Base-by-base conservation (phyloP, 1,284 basidiomycete genomes). In the Pterulicium gracile region DNA sequence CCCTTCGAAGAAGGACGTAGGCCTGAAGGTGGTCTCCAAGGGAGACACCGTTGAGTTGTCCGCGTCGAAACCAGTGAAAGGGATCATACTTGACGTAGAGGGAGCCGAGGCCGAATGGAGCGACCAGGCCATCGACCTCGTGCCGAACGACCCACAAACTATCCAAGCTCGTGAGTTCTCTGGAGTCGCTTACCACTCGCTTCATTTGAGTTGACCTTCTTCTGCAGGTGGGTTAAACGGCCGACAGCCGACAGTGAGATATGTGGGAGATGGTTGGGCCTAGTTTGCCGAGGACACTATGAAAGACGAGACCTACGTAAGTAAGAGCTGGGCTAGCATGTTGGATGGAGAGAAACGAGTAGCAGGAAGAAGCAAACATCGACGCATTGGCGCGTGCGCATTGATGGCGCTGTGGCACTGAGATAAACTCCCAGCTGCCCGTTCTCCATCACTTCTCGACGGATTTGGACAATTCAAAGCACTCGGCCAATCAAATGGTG, bases 71-170 rank as follows among this genome's bases (percentile, higher is more conserved):
- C 91, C 91, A 2, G 72, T 94, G 65, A 94, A 94, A 61, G 88
- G 89, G 3, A 70, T 93, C 49, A 73, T 93, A 36, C 72, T 95
- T 47, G 86, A 88, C 51, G 80, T 78, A 23, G 77, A 81, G 23
- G 85, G 78, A 15, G 72, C 74, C 7, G 79, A 82, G 46, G 78
- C 77, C 32, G 69, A 71, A 55, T 92, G 88, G 85, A 76, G 77
- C 52, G 88, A 94, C 68, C 90, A 94, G 61, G 88, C 80, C 3
- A 77, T 94, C 53, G 91, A 94, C 63, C 70, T 95, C 41, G 77
- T 88, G 47, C 91, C 91, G 12, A 82, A 75, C 40, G 91, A 94
- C 64, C 72, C 75, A 44, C 88, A 91, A 62, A 70, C 68, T 10
- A 57, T 93, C 47, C 61, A 58, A 34, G 85, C 78, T 12, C 58